Evolutionary conservation across 352 stramenopile species (phyloP).

Genomic region (Pythium sp.): DNA sequence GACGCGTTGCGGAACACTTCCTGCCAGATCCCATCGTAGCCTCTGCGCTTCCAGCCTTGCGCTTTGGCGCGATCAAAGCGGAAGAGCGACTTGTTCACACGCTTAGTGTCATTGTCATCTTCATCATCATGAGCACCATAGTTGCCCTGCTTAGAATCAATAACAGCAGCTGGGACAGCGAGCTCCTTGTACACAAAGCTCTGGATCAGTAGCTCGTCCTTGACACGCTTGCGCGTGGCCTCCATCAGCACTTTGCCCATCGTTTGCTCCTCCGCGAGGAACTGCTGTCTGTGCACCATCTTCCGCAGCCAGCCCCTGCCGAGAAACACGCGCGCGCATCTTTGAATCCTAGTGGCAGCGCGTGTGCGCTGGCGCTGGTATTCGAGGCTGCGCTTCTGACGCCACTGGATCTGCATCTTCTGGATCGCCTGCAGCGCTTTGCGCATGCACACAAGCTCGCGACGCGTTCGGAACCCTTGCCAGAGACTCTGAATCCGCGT

Average conservation of each 20-base stretch:
- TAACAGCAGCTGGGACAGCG: conserved; percentile 5
- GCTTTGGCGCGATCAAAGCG: conserved; percentile 29
- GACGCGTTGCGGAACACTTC: conserved; percentile 52
- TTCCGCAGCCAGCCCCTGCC: conserved; percentile 34
- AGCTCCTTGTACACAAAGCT: conserved; percentile 50
- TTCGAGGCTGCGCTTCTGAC: conserved; percentile 27
- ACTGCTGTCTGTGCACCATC: conserved; percentile 44
- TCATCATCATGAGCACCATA: conserved; percentile 13
- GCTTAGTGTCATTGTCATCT: conserved; percentile 17
- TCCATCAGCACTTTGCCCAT: conserved; percentile 53
- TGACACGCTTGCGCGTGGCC: conserved; percentile 36
- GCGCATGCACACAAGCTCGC: conserved; percentile 40
- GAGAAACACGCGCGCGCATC: conserved; percentile 32
- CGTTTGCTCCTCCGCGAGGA: conserved; percentile 45
- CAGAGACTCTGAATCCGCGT: conserved; percentile 52
- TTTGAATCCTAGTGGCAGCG: conserved; percentile 40
- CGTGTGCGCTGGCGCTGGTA: conserved; percentile 20
- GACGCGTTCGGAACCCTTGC: conserved; percentile 46
- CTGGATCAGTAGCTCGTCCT: conserved; percentile 63
- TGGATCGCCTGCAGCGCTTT: conserved; percentile 43
- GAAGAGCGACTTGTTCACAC: conserved; percentile 42
- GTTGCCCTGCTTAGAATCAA: conserved; percentile 2
- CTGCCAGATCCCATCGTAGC: conserved; percentile 70
- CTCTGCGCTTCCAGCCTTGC: conserved; percentile 41
- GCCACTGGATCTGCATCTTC: conserved; percentile 50